Base-by-base conservation (phyloP, 2,329 filamentous ascomycete genomes). In the Diaporthe sp. region DNA sequence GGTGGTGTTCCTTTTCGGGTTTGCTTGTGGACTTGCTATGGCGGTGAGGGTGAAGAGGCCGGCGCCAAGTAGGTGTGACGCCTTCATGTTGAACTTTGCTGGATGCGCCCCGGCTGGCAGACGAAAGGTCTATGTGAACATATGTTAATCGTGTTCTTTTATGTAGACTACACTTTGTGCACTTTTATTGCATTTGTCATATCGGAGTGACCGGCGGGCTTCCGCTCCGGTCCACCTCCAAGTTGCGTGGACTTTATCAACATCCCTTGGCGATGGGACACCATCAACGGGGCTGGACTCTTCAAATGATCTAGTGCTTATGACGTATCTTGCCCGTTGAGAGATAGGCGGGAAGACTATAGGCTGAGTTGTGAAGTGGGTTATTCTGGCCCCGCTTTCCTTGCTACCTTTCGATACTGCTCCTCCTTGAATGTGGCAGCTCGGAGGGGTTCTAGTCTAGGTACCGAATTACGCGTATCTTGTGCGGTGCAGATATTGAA, bases 321-420 rank as follows among this genome's bases (percentile, higher is more conserved):
- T 70, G 49, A 53, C 46, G 46, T 68, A 53, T 19, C 9, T 34
- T 53, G 3, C 3, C 31, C 6, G 19, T 49, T 3, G 34, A 31
- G 17, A 19, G n/a, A 42, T 5, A 12, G 8, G 51, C 4, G 39
- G 34, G 9, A n/a, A 39, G 31, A 34, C n/a, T 53, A 22, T 68
- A 53, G 46, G 22, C 7, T 25, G 22, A 10, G 13, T 1, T 31
- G n/a, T 34, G 9, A 25, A 34, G 4, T 9, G 31, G 42, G 28
- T 44, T 68, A 4, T 53, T 12, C 13, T 42, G 34, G 13, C 65
- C 65, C 65, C 65, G 65, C 46, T 70, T 55, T 39, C 28, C n/a
- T 10, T 42, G 10, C 65, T 17, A 51, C 17, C 65, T 55, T 25
- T 7, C 25, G 22, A 31, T 25, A 15, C 65, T 46, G 44, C 44